Percentiles rank a stretch among this genome's conserved stretches.
Conservation (phyloP, 805 yeast genomes). For the Hanseniaspora taiwanica region DNA sequence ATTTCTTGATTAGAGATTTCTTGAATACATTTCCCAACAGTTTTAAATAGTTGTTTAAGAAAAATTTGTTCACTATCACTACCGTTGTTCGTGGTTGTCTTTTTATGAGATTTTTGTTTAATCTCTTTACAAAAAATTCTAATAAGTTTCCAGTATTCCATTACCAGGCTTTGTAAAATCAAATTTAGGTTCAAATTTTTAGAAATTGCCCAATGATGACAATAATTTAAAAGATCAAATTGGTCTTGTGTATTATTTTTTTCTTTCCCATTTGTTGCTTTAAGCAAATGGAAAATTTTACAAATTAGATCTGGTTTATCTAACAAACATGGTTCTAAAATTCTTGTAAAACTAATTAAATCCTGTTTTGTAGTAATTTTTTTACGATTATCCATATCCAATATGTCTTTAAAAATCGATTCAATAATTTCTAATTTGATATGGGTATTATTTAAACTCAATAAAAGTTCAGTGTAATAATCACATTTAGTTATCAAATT, state of each 20-base stretch:
- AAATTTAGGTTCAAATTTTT: slow-evolving; percentile 35
- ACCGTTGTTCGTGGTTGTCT: slow-evolving; percentile 1
- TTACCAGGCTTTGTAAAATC: slow-evolving; percentile 67
- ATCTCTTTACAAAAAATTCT: slow-evolving; percentile 29
- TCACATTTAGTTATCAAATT: slow-evolving; percentile 1
- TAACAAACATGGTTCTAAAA: slow-evolving; percentile 14
- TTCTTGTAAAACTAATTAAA: slow-evolving; percentile 1
- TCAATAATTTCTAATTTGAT: slow-evolving; percentile 4
- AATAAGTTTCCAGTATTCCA: slow-evolving; percentile 45
- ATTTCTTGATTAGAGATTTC: slow-evolving; percentile 37
- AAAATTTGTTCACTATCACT: slow-evolving; percentile 7
- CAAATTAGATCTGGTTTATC: slow-evolving; percentile 49
- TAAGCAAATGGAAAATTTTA: slow-evolving; percentile 53
- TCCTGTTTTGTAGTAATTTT: neutral
- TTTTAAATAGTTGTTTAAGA: slow-evolving; percentile 52
- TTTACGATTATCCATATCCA: neutral
- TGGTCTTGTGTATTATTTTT: slow-evolving; percentile 33
- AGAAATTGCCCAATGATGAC: slow-evolving; percentile 24
- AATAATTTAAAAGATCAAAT: slow-evolving; percentile 23
- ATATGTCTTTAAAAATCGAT: neutral
- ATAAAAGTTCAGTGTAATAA: slow-evolving; percentile 3
- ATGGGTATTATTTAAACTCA: slow-evolving; percentile 1
- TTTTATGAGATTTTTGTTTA: slow-evolving; percentile 16
- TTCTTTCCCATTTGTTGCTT: no score
- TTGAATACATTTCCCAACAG: slow-evolving; percentile 51